Evolutionary conservation across 2,329 filamentous ascomycete genomes (phyloP).

Genomic region (Pyrenophora tritici-repentis): DNA sequence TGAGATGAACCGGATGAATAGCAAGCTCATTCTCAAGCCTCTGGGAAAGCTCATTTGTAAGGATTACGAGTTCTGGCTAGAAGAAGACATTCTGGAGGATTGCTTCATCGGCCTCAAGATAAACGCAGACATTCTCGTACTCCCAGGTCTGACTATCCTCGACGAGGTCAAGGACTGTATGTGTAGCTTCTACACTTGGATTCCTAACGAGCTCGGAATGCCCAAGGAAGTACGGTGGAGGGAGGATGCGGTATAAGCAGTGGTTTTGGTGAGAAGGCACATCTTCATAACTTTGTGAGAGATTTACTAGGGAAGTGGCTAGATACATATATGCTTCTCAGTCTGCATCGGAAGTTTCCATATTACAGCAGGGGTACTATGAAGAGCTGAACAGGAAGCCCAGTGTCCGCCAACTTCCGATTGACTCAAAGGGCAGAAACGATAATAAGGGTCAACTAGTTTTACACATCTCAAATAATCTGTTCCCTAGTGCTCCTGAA

Average conservation of each 20-base stretch:
- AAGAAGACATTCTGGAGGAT: conserved; percentile 62
- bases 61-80: conserved; percentile 66
- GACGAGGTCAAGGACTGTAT: conserved; percentile 48
- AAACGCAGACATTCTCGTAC: conserved; percentile 37
- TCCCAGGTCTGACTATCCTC: conserved; percentile 36
- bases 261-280: no score
- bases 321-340: no score
- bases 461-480: no score
- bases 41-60: conserved; percentile 61
- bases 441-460: no score
- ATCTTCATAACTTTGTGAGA: no score
- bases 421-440: no score
- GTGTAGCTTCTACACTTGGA: conserved; percentile 52
- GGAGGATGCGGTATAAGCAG: conserved; percentile 12
- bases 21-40: conserved; percentile 52
- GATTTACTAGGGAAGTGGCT: no score
- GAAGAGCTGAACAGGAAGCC: no score
- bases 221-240: conserved; percentile 34
- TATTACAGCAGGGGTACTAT: no score
- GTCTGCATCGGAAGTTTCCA: no score
- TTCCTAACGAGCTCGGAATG: conserved; percentile 51
- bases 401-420: background rate
- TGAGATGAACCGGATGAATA: conserved; percentile 35
- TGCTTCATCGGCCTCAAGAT: conserved; percentile 65
- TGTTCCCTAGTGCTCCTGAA: no score